Evolutionary conservation across 192 early-diverging fungal genomes (phyloP).

Genomic region (Coemansia sp.): DNA sequence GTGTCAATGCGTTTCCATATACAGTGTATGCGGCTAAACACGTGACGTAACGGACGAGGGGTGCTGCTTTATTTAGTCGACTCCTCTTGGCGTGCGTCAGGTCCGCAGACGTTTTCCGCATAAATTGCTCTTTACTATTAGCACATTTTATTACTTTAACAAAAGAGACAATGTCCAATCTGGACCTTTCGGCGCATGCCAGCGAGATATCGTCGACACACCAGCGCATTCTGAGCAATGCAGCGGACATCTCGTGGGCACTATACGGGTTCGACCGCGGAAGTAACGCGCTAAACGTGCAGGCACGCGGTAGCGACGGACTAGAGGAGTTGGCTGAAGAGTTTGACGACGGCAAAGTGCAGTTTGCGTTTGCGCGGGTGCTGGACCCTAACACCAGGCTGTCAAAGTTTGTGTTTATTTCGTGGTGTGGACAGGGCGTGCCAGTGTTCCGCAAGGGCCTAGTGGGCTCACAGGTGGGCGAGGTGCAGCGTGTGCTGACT

Average conservation of each 20-base stretch:
- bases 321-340: constrained; percentile 90
- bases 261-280: constrained; percentile 76
- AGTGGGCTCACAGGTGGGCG: constrained; percentile 78
- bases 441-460: constrained; percentile 87
- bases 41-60: constrained; percentile 1
- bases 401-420: constrained; percentile 88
- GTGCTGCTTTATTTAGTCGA: not conserved
- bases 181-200: constrained; percentile 68
- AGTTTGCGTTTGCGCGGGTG: constrained; percentile 84
- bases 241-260: constrained; percentile 66
- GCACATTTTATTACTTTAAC: not conserved
- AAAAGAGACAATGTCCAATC: constrained; percentile 46
- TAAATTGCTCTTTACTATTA: not conserved
- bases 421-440: constrained; percentile 94
- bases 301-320: constrained; percentile 66
- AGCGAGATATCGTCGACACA: constrained; percentile 65
- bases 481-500: constrained; percentile 58
- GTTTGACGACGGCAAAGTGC: constrained; percentile 86
- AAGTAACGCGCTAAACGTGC: constrained; percentile 50
- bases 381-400: constrained; percentile 82
- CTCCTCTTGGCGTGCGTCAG: not conserved
- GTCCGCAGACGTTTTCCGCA: no score
- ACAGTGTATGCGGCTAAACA: not conserved
- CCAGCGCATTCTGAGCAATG: constrained; percentile 60
- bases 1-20: no score